These are phyloP conservation scores for Erythrobasidium yunnanense DNA, from an alignment of 768 basidiomycete species.

Conservation along the genomic window DNA sequence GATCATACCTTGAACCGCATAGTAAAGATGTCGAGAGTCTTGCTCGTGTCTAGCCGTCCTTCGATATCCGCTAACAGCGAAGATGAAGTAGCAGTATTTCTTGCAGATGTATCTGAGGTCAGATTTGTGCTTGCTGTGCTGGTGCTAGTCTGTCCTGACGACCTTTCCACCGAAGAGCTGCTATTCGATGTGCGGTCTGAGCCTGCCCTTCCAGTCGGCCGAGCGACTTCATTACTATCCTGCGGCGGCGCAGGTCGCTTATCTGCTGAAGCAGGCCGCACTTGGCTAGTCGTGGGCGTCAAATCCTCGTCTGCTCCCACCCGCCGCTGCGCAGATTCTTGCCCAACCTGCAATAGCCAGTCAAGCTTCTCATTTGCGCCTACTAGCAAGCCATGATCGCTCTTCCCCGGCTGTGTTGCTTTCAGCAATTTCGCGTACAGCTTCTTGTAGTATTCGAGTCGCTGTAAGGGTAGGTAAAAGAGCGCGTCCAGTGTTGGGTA, in stretches of 20 bases:
- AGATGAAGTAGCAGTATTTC: not conserved
- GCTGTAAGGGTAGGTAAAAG: constrained; percentile 71
- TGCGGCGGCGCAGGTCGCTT: too few species aligned
- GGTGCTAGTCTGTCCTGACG: constrained; percentile 14
- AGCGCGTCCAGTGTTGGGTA: constrained; percentile 75
- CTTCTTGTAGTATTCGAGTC: constrained; percentile 84
- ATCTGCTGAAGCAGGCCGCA: too few species aligned
- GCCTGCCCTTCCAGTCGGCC: too few species aligned
- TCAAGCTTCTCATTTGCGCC: constrained; percentile 74
- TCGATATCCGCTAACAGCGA: constrained; percentile 60
- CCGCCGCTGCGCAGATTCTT: constrained; percentile 22
- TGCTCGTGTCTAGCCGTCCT: constrained; percentile 59
- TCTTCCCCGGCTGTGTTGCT: constrained; percentile 71
- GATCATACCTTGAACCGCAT: constrained; percentile 73
- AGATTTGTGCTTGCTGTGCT: constrained; percentile 14
- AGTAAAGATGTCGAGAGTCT: constrained; percentile 83
- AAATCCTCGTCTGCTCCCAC: too few species aligned
- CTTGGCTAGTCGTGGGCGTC: too few species aligned
- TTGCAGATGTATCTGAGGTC: not conserved
- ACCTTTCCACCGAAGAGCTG: constrained; percentile 14
- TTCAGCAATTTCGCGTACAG: constrained; percentile 74
- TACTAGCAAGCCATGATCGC: constrained; percentile 70
- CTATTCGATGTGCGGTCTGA: too few species aligned
- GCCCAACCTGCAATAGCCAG: constrained; percentile 48
- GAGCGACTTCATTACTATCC: too few species aligned